Base-by-base conservation (phyloP, 495 filamentous ascomycete genomes). In the Trypethelium eluteriae region DNA sequence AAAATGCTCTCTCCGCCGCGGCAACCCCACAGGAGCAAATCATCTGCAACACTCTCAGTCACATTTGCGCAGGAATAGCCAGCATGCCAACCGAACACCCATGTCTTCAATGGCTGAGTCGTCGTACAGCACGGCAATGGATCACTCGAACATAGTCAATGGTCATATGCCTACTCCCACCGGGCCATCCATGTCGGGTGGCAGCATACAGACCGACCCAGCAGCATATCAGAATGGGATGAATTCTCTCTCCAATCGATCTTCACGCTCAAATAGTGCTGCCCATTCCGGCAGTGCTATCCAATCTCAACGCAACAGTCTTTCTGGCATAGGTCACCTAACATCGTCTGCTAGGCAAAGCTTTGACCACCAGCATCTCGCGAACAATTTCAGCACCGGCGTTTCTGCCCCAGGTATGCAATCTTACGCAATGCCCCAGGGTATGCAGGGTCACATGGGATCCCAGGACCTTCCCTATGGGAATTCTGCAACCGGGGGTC, bases 1-100 rank as follows among this genome's bases (percentile, higher is more conserved):
- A 75, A 98, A 98, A 79, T 98, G 94, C 79, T 96, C 93, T 39
- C 87, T 96, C 63, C 86, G 94, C 70, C 86, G 94, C 70, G 94
- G 94, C 57, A 97, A 97, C 79, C 93, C 93, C 36, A 95, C 89
- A 34, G 92, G 92, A 65, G 89, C 88, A 66, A 94, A 86, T 71
- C 93, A 98, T 82, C 79, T 98, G 73, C 92, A 53, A 18, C 49
- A 53, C 18, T 53, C 49, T 5, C 49, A 53, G n/a, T 53, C 49
- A 16, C 49, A 53, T 25, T 53, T 53, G n/a, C 49, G 49, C n/a
- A 53, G 18, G 49, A 53, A 53, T 18, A 53, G 49, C 2, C 49
- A 53, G 49, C 49, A 53, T 5, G n/a, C 49, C 11, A 53, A 53
- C n/a, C 11, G 16, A 18, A 14, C 18, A 53, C n/a, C 49, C 11